Conservation (phyloP, 148 eudicot species). For the Beta vulgaris region DNA sequence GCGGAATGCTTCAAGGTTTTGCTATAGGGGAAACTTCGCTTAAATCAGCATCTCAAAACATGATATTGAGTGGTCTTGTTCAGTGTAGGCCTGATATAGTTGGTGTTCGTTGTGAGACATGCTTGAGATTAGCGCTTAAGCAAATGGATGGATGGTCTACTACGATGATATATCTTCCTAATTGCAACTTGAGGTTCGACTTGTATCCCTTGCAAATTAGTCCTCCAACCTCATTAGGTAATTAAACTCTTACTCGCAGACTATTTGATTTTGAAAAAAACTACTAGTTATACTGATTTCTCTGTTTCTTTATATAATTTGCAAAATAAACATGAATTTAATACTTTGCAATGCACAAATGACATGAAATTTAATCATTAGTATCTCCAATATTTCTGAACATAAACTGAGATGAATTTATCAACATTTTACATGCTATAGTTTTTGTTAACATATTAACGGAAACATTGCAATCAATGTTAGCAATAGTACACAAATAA, state of each 20-base stretch:
- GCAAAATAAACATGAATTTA: too few relatives aligned
- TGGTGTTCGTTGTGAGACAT: constrained; percentile 8
- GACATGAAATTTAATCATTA: too few relatives aligned
- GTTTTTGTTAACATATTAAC: too few relatives aligned
- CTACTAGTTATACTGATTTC: too few relatives aligned
- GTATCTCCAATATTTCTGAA: too few relatives aligned
- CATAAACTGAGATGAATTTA: too few relatives aligned
- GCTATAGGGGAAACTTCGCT: not conserved
- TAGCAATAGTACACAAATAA: too few relatives aligned
- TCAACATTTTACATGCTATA: too few relatives aligned
- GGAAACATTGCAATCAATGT: too few relatives aligned
- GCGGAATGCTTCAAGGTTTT: constrained; percentile 1
- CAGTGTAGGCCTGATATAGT: constrained; percentile 27
- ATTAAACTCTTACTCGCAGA: not conserved
- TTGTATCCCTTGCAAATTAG: not conserved
- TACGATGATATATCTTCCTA: constrained; percentile 15
- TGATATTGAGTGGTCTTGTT: not conserved
- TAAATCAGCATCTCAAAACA: not conserved
- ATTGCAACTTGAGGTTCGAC: constrained; percentile 5
- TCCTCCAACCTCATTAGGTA: not conserved
- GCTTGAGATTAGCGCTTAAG: not conserved
- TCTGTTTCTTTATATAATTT: too few relatives aligned
- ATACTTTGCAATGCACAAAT: too few relatives aligned
- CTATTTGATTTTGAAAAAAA: not conserved
- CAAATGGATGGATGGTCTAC: constrained; percentile 11